Conservation (phyloP, 176 grass and related monocot species). For the Zoysia japonica region DNA sequence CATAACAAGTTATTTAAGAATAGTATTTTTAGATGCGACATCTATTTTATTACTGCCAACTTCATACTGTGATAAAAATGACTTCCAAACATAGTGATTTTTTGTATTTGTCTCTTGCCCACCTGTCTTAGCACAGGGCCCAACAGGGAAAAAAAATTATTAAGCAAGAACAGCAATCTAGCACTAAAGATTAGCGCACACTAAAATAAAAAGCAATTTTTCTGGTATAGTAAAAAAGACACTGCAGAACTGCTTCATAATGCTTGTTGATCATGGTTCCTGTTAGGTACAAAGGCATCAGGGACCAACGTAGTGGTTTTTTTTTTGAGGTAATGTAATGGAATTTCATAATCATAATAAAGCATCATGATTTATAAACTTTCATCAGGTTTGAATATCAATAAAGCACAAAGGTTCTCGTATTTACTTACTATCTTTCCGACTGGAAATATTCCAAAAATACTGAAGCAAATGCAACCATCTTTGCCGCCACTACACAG, state of each 20-base stretch:
- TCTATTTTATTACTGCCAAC: neutral
- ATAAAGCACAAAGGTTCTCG: constrained; percentile 4
- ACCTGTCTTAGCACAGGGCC: neutral
- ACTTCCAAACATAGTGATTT: neutral
- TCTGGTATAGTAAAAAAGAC: neutral
- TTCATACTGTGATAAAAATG: neutral
- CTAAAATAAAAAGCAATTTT: neutral
- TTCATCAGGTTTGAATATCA: constrained; percentile 36
- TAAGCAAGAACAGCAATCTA: neutral
- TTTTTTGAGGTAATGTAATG: neutral
- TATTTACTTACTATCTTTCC: constrained; percentile 92
- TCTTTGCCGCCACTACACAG: constrained; percentile 78
- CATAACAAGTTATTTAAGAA: neutral
- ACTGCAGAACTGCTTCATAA: neutral
- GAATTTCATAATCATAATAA: constrained; percentile 41
- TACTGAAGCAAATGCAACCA: constrained; percentile 96
- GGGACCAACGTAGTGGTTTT: constrained; percentile 8
- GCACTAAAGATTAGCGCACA: neutral
- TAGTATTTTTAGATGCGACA: neutral
- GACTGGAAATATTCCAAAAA: constrained; percentile 97
- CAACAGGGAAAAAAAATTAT: neutral
- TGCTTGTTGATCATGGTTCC: constrained; percentile 22
- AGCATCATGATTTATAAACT: constrained; percentile 11
- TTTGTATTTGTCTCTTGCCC: neutral
- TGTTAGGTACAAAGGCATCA: constrained; percentile 1